Conservation (phyloP, 169 alveolate species). For the Cryptosporidium bovis region DNA sequence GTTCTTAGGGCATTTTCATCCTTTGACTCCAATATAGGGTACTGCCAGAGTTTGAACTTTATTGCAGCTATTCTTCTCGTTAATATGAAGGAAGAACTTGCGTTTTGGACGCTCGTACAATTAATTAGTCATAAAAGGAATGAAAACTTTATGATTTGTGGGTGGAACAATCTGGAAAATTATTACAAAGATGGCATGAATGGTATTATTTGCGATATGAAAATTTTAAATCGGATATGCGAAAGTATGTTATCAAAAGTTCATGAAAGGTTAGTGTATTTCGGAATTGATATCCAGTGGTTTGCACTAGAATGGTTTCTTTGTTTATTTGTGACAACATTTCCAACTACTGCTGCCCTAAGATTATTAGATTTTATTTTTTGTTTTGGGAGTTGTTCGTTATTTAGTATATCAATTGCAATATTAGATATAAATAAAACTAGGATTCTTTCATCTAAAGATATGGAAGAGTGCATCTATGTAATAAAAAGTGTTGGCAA, state of each 20-base stretch:
- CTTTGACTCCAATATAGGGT: constrained; percentile 82
- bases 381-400: constrained; percentile 34
- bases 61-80: constrained; percentile 82
- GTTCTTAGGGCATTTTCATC: constrained; percentile 82
- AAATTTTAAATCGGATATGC: constrained; percentile 24
- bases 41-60: constrained; percentile 86
- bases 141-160: constrained; percentile 9
- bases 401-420: constrained; percentile 64
- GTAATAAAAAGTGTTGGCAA: constrained; percentile 19
- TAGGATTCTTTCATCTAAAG: constrained; percentile 7
- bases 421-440: constrained; percentile 43
- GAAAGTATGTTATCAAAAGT: constrained; percentile 21
- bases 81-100: constrained; percentile 85
- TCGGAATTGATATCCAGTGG: constrained; percentile 61
- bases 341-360: constrained; percentile 17
- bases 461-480: constrained; percentile 41
- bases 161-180: constrained; percentile 14
- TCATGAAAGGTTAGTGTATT: constrained; percentile 8
- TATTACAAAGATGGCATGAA: constrained; percentile 49
- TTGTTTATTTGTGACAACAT: constrained; percentile 55
- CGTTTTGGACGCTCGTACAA: constrained; percentile 78
- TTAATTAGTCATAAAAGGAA: constrained; percentile 22
- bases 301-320: constrained; percentile 74
- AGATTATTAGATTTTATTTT: constrained; percentile 44
- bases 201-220: constrained; percentile 50